Evolutionary conservation across 495 filamentous ascomycete genomes (phyloP).

Genomic region (Peziza echinospora): DNA sequence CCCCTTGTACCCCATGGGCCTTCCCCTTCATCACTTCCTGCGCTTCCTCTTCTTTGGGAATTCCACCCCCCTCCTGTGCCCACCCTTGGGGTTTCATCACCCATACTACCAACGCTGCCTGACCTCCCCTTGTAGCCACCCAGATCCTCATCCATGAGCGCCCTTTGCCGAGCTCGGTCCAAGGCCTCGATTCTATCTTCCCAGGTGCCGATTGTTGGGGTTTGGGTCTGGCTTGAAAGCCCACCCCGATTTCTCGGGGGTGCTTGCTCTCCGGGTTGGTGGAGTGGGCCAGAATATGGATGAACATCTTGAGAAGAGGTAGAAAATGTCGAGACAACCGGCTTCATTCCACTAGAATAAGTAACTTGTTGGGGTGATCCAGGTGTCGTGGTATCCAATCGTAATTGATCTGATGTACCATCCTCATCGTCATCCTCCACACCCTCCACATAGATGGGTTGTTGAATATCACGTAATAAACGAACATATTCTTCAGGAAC

Average conservation of each 20-base stretch:
- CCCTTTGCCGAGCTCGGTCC: neutral
- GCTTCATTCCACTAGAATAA: constrained; percentile 18
- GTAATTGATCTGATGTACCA: neutral
- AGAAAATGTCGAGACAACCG: constrained; percentile 50
- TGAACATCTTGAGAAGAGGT: constrained; percentile 54
- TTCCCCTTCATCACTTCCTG: neutral
- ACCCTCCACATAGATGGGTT: neutral
- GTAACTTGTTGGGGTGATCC: neutral
- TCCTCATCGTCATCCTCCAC: neutral
- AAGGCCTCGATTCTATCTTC: neutral
- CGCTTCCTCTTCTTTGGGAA: neutral
- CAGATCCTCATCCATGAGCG: neutral
- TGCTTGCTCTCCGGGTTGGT: constrained; percentile 12
- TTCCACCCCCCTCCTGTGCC: neutral
- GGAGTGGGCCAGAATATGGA: constrained; percentile 40
- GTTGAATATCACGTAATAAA: constrained; percentile 76
- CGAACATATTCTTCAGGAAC: constrained; percentile 96
- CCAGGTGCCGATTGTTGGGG: neutral
- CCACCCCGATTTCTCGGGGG: constrained; percentile 2
- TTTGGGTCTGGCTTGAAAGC: neutral
- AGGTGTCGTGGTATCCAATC: neutral
- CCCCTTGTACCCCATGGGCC: neutral
- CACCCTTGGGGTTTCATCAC: neutral
- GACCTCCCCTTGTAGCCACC: neutral
- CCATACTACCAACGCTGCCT: neutral